Conservation (phyloP, 495 filamentous ascomycete genomes). For the Apiosordaria backusii region DNA sequence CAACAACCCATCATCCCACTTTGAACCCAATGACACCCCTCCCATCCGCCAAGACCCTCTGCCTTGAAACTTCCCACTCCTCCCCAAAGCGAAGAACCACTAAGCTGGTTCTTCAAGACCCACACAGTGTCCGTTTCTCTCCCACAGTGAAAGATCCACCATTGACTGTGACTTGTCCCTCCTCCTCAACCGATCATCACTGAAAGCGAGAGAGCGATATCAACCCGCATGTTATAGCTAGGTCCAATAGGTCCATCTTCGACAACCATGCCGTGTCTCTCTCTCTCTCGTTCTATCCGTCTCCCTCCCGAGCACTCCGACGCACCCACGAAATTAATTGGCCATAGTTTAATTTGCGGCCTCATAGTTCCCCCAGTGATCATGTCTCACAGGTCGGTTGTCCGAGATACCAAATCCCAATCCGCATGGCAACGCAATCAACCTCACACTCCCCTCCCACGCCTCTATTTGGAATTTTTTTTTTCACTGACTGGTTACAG, state of each 20-base stretch:
- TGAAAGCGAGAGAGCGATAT: no score
- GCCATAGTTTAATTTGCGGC: slow-evolving; percentile 1
- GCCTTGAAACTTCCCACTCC: not conserved
- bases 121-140: slow-evolving; percentile 6
- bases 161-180: not conserved
- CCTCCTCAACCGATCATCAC: not conserved
- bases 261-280: slow-evolving; percentile 8
- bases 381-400: not conserved
- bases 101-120: not conserved
- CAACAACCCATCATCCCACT: slow-evolving; percentile 10
- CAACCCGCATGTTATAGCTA: slow-evolving; percentile 4
- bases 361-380: not conserved
- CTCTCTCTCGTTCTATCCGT: not conserved
- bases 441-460: no score
- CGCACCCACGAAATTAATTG: slow-evolving; percentile 23
- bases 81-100: not conserved
- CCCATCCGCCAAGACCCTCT: not conserved
- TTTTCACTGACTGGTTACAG: no score
- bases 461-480: not conserved
- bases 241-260: not conserved
- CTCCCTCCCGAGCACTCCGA: not conserved
- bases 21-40: not conserved
- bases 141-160: no score
- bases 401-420: not conserved
- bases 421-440: not conserved